These are phyloP conservation scores for Chrysoporthe puriensis DNA, from an alignment of 2,329 filamentous ascomycete species.

Conservation along the genomic window DNA sequence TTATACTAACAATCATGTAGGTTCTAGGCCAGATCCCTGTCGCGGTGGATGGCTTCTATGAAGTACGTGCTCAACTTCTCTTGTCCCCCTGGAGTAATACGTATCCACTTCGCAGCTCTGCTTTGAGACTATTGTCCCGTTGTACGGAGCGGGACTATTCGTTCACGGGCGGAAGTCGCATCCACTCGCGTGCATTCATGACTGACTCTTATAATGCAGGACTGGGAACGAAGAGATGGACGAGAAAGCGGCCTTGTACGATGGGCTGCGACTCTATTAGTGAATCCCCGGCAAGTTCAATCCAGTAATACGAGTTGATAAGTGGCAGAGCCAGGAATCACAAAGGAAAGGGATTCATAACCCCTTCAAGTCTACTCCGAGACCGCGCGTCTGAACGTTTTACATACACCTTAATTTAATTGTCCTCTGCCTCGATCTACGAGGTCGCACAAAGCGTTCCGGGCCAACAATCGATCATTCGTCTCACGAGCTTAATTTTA, in stretches of 20 bases:
- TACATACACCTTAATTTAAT: neutral
- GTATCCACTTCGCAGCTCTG: neutral
- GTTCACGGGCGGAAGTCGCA: too few relatives aligned
- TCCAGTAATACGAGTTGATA: neutral
- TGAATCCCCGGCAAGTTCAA: neutral
- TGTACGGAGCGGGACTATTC: too few relatives aligned
- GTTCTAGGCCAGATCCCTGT: neutral
- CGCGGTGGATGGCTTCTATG: neutral
- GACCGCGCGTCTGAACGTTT: neutral
- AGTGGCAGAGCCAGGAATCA: neutral
- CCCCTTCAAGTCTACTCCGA: neutral
- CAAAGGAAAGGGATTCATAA: neutral
- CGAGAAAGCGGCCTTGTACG: neutral
- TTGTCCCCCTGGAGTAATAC: neutral
- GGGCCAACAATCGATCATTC: neutral
- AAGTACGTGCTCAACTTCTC: neutral
- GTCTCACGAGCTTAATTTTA: neutral
- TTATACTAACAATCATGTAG: neutral
- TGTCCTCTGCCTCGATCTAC: neutral
- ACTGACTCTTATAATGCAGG: neutral
- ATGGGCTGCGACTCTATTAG: neutral
- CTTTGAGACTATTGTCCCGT: too few relatives aligned
- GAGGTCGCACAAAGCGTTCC: neutral
- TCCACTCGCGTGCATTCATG: neutral
- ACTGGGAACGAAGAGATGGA: conserved; percentile 1